Conservation (phyloP, 805 yeast species). For the Yarrowia bubula region DNA sequence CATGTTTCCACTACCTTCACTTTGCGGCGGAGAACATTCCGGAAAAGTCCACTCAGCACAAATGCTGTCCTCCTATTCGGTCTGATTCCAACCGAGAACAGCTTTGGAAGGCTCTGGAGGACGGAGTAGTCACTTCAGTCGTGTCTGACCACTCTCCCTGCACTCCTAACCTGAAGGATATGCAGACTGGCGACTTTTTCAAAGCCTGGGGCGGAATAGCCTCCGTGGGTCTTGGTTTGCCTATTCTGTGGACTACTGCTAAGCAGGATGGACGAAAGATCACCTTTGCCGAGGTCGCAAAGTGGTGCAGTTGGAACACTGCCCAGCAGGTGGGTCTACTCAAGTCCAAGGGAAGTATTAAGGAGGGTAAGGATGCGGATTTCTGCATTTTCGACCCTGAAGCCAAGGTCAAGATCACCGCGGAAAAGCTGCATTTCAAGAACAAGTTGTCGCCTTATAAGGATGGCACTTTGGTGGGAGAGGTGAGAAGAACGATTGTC, state of each 20-base stretch:
- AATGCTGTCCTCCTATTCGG: conserved; percentile 95
- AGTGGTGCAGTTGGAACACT: conserved; percentile 82
- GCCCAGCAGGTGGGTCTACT: conserved; percentile 80
- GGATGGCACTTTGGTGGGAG: conserved; percentile 66
- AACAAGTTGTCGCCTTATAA: conserved; percentile 87
- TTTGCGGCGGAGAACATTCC: conserved; percentile 76
- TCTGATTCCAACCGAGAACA: conserved; percentile 64
- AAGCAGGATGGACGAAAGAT: conserved; percentile 45
- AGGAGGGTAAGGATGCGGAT: conserved; percentile 83
- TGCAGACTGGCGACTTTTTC: conserved; percentile 81
- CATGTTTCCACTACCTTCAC: conserved; percentile 89
- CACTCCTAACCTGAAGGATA: conserved; percentile 82
- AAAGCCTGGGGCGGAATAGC: conserved; percentile 97
- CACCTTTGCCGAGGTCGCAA: conserved; percentile 58
- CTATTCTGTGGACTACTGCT: conserved; percentile 74
- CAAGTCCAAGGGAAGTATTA: conserved; percentile 69
- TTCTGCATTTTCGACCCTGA: conserved; percentile 75
- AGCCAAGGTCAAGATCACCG: conserved; percentile 45
- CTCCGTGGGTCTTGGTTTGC: conserved; percentile 87
- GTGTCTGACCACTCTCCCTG: conserved; percentile 97
- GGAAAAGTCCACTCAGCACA: conserved; percentile 74
- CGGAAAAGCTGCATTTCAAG: conserved; percentile 55
- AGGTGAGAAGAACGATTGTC: conserved; percentile 74
- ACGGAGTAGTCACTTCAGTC: conserved; percentile 70
- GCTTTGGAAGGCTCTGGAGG: conserved; percentile 75